Percentiles rank a stretch among this genome's conserved stretches.
Conservation (phyloP, 768 basidiomycete genomes). For the Lentinula aciculospora region DNA sequence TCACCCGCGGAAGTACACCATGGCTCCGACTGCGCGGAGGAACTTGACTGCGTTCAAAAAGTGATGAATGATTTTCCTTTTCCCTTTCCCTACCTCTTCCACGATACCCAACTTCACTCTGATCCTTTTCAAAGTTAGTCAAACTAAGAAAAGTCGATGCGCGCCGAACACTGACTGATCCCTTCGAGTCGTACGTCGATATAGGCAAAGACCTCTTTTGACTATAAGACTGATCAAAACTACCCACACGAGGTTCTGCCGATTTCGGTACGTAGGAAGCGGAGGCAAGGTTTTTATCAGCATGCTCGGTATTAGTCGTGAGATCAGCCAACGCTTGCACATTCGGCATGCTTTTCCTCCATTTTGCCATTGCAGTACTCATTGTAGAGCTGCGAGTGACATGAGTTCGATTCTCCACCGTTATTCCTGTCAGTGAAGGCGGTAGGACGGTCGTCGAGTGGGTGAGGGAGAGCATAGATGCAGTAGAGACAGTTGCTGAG, state of each 20-base stretch:
- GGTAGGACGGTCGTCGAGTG: not conserved
- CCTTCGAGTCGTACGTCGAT: not conserved
- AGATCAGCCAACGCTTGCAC: conserved; percentile 1
- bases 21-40: not conserved
- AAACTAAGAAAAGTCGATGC: not conserved
- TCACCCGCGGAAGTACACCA: not conserved
- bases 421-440: not conserved
- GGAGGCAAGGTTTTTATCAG: not conserved
- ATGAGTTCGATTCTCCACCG: too few relatives aligned
- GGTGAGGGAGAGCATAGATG: not conserved
- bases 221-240: not conserved
- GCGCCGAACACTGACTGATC: not conserved
- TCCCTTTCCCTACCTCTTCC: not conserved
- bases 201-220: not conserved
- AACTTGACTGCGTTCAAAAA: not conserved
- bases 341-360: conserved; percentile 21
- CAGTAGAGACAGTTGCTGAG: not conserved
- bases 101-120: not conserved
- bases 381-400: not conserved
- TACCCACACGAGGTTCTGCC: not conserved
- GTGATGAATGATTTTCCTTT: not conserved
- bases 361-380: conserved; percentile 4
- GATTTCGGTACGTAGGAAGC: not conserved
- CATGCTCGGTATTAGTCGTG: not conserved
- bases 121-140: not conserved